Percentiles rank a stretch among this genome's conserved stretches.
Evolutionary conservation across 148 eudicot genomes (phyloP).

Genomic region (Simmondsia chinensis): DNA sequence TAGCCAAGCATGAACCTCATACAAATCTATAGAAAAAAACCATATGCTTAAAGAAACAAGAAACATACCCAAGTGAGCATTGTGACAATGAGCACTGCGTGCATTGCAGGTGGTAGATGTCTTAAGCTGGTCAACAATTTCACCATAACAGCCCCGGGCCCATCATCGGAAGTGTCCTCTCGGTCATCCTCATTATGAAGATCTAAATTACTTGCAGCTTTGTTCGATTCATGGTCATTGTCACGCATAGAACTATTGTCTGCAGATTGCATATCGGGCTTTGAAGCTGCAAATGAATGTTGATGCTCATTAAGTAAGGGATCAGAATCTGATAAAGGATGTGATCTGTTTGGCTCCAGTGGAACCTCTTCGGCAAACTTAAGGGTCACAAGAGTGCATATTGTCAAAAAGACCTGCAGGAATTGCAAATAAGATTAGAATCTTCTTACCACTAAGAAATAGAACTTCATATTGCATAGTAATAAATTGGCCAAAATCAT

Average conservation of each 20-base stretch:
- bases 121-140: conserved; percentile 85
- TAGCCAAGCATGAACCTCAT: too few relatives aligned
- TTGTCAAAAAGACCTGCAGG: conserved; percentile 56
- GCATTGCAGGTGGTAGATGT: conserved; percentile 84
- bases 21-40: background rate
- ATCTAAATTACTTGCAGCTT: too few relatives aligned
- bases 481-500: background rate
- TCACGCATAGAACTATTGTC: conserved; percentile 18
- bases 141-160: conserved; percentile 80
- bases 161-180: conserved; percentile 39
- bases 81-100: conserved; percentile 81
- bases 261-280: conserved; percentile 11
- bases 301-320: conserved; percentile 59
- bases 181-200: conserved; percentile 35
- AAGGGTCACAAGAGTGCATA: conserved; percentile 86
- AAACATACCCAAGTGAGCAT: conserved; percentile 84
- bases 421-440: conserved; percentile 5
- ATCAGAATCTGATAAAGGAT: conserved; percentile 57
- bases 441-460: background rate
- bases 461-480: background rate
- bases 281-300: conserved; percentile 26
- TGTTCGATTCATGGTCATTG: conserved; percentile 14
- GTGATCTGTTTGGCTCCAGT: conserved; percentile 29
- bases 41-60: background rate
- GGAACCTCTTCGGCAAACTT: conserved; percentile 91